Evolutionary conservation across 2,329 filamentous ascomycete genomes (phyloP).

Genomic region (Xylaria hypoxylon): DNA sequence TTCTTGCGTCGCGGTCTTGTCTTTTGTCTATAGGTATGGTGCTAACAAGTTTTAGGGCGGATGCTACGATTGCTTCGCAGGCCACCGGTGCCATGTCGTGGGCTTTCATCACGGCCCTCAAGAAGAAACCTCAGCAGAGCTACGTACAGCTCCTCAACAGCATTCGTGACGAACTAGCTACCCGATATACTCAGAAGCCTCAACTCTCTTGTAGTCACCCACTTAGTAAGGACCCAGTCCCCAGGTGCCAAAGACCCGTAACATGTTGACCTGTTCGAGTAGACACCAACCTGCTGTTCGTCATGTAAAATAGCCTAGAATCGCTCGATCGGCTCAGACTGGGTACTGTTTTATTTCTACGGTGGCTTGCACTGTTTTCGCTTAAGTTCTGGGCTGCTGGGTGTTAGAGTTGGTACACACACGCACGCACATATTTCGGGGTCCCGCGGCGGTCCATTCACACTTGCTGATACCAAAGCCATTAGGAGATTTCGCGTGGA

Average conservation of each 20-base stretch:
- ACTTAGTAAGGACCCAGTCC: constrained; percentile 73
- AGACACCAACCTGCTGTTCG: constrained; percentile 75
- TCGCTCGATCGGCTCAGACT: constrained; percentile 1
- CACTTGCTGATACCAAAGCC: constrained; percentile 12
- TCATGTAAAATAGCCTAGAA: constrained; percentile 64
- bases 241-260: constrained; percentile 16
- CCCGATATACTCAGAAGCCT: constrained; percentile 93
- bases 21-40: neutral
- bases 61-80: constrained; percentile 87
- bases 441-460: constrained; percentile 15
- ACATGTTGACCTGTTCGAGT: constrained; percentile 29
- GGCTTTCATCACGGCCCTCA: constrained; percentile 92
- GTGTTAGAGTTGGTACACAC: constrained; percentile 21
- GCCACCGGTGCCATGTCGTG: constrained; percentile 98
- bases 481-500: constrained; percentile 6
- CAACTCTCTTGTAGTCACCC: constrained; percentile 97
- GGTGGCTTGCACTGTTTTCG: constrained; percentile 34
- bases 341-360: constrained; percentile 10
- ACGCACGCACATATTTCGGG: constrained; percentile 5
- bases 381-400: constrained; percentile 10
- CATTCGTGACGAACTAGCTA: constrained; percentile 87
- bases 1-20: neutral
- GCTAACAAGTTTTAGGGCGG: constrained; percentile 65
- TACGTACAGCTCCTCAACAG: constrained; percentile 96
- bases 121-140: constrained; percentile 93